Conservation (phyloP, 2,329 filamentous ascomycete genomes). For the Ophiosphaerella korrae region DNA sequence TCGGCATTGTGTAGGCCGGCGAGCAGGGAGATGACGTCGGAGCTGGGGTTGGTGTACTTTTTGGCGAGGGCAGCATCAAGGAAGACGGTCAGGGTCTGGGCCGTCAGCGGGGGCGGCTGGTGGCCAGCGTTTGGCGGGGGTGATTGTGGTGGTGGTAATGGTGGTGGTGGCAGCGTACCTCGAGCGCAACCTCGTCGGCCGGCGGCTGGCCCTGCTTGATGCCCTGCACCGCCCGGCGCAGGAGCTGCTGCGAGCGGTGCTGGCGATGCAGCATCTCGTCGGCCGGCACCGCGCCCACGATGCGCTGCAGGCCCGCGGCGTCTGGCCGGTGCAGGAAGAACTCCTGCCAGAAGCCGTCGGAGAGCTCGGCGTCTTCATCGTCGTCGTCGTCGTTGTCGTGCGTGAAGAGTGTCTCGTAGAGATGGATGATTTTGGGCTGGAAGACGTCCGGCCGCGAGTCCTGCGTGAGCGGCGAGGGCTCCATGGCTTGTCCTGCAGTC, state of each 20-base stretch:
- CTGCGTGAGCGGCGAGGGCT: slow-evolving; percentile 90
- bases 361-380: slow-evolving; percentile 69
- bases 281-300: slow-evolving; percentile 72
- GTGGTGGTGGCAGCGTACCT: slow-evolving; percentile 64
- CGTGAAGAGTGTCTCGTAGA: slow-evolving; percentile 69
- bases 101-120: slow-evolving; percentile 48
- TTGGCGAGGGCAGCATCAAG: slow-evolving; percentile 82
- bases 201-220: slow-evolving; percentile 66
- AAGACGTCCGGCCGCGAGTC: slow-evolving; percentile 89
- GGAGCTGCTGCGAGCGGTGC: slow-evolving; percentile 76
- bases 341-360: slow-evolving; percentile 94
- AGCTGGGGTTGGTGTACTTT: slow-evolving; percentile 92
- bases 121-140: background rate
- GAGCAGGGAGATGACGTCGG: slow-evolving; percentile 88
- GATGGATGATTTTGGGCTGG: slow-evolving; percentile 88
- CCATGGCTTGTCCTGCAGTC: slow-evolving; percentile 60
- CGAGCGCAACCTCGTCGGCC: slow-evolving; percentile 78
- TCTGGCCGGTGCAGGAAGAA: slow-evolving; percentile 92
- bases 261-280: slow-evolving; percentile 79
- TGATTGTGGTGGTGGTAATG: too few relatives aligned
- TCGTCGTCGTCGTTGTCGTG: slow-evolving; percentile 50
- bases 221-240: slow-evolving; percentile 72
- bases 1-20: slow-evolving; percentile 90
- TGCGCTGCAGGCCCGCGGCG: slow-evolving; percentile 66
- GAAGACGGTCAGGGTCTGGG: slow-evolving; percentile 86